A percentile compares a stretch with the other conserved stretches of the same genome.
These are phyloP conservation scores for Neopestalotiopsis rosae DNA, from an alignment of 2,329 filamentous ascomycete species.

Conservation along the genomic window DNA sequence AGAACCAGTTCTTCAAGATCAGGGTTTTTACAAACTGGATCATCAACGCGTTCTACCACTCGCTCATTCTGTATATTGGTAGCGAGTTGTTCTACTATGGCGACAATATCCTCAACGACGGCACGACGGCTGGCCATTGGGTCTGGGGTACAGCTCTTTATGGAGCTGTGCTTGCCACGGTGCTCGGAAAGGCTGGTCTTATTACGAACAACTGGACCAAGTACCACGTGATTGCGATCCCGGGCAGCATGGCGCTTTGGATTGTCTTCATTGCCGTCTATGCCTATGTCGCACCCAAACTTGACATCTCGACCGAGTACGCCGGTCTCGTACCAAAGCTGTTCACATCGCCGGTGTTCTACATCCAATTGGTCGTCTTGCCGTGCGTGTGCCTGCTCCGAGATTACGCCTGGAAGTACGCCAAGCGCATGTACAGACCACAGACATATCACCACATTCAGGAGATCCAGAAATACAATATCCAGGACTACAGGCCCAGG, in stretches of 20 bases:
- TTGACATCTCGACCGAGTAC: conserved; percentile 84
- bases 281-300: conserved; percentile 81
- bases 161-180: conserved; percentile 89
- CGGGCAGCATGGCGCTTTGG: conserved; percentile 91
- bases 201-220: conserved; percentile 99
- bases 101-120: conserved; percentile 80
- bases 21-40: conserved; percentile 95
- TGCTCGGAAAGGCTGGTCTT: conserved; percentile 91
- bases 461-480: conserved; percentile 99
- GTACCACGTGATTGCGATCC: conserved; percentile 94
- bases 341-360: conserved; percentile 85
- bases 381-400: conserved; percentile 82
- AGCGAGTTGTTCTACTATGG: conserved; percentile 80
- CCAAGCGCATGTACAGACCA: conserved; percentile 95
- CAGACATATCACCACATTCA: conserved; percentile 98
- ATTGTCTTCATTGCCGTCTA: conserved; percentile 88
- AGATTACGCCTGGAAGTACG: conserved; percentile 97
- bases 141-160: conserved; percentile 97
- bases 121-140: conserved; percentile 90
- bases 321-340: conserved; percentile 81
- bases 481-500: conserved; percentile 97
- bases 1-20: conserved; percentile 90
- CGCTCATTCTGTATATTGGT: conserved; percentile 87
- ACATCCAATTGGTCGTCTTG: conserved; percentile 84
- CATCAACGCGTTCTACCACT: conserved; percentile 93